Percentiles rank a stretch among this genome's conserved stretches.
Conservation (phyloP, 306 rosid genomes). For the Begonia masoniana region DNA sequence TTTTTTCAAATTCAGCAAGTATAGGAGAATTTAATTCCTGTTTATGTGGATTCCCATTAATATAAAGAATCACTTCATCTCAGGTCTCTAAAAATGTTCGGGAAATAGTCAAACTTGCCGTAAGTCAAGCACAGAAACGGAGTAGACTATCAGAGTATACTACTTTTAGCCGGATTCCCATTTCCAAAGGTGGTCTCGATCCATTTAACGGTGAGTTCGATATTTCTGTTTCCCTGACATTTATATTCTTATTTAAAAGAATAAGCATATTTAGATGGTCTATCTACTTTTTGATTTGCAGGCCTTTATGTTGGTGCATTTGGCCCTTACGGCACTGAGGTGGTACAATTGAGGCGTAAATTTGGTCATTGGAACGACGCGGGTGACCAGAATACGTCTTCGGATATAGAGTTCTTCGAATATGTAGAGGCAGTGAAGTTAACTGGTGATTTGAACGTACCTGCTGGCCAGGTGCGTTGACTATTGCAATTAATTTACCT, state of each 20-base stretch:
- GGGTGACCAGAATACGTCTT: conserved; percentile 28
- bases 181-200: conserved; percentile 58
- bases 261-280: conserved; percentile 6
- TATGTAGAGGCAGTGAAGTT: conserved; percentile 97
- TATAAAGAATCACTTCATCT: conserved; percentile 1
- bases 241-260: neutral
- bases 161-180: conserved; percentile 55
- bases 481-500: conserved; percentile 4
- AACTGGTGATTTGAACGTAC: conserved; percentile 95
- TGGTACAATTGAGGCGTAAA: conserved; percentile 79
- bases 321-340: conserved; percentile 89
- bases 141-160: conserved; percentile 61
- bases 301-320: conserved; percentile 95
- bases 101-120: conserved; percentile 77
- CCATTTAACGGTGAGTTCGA: conserved; percentile 67
- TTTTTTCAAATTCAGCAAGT: too few relatives aligned
- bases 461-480: conserved; percentile 81
- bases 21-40: too few relatives aligned
- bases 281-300: conserved; percentile 22
- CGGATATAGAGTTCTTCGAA: conserved; percentile 78
- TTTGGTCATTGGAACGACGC: conserved; percentile 81
- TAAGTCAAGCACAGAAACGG: conserved; percentile 78
- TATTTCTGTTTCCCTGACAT: conserved; percentile 3
- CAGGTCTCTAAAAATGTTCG: conserved; percentile 79
- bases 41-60: neutral